Conservation (phyloP, 306 rosid species). For the Fagus sylvatica region DNA sequence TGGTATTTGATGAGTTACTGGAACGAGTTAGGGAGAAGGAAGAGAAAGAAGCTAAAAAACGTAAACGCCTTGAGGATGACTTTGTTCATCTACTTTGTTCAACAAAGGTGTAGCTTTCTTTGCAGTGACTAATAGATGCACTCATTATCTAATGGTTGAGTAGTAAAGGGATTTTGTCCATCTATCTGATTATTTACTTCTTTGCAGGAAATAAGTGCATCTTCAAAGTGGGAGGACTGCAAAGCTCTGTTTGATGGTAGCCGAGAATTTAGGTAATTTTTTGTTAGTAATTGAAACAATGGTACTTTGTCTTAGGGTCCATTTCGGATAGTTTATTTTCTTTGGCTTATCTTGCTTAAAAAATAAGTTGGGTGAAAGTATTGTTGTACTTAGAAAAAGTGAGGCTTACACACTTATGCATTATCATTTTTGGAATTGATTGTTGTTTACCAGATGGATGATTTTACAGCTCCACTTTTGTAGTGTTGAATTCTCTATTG, state of each 20-base stretch:
- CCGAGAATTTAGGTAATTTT: conserved; percentile 75
- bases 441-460: conserved; percentile 1
- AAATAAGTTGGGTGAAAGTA: too few relatives aligned
- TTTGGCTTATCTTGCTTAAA: neutral
- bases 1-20: conserved; percentile 80
- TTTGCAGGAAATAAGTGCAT: conserved; percentile 67
- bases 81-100: conserved; percentile 63
- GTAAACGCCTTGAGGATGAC: conserved; percentile 76
- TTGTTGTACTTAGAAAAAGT: too few relatives aligned
- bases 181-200: conserved; percentile 17
- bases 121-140: conserved; percentile 16
- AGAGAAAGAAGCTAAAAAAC: conserved; percentile 90
- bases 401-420: too few relatives aligned
- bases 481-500: neutral
- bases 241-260: conserved; percentile 55
- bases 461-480: neutral
- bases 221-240: conserved; percentile 78
- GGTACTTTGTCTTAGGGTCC: neutral
- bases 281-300: conserved; percentile 14
- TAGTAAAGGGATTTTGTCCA: conserved; percentile 12
- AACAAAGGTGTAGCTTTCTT: conserved; percentile 56
- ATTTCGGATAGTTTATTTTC: neutral
- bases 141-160: conserved; percentile 22
- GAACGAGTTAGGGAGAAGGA: conserved; percentile 82
- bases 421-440: too few relatives aligned